These are phyloP conservation scores for Xylaria sp. DNA, from an alignment of 2,329 filamentous ascomycete species.

Conservation along the genomic window DNA sequence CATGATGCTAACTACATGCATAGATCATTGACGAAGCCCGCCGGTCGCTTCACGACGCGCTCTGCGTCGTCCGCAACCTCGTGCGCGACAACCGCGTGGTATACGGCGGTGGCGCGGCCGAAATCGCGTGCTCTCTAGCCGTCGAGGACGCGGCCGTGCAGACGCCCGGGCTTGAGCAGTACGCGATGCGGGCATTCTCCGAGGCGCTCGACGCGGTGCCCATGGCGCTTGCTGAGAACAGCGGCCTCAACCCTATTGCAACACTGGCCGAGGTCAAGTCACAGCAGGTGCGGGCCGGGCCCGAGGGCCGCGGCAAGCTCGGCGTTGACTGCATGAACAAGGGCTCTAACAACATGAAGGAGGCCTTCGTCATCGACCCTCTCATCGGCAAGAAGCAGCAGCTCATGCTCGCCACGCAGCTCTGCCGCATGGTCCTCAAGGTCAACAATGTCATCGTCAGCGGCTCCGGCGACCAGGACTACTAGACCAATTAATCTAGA, in stretches of 20 bases:
- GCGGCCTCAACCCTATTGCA: slow-evolving; percentile 92
- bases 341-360: slow-evolving; percentile 95
- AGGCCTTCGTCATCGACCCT: slow-evolving; percentile 97
- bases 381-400: slow-evolving; percentile 98
- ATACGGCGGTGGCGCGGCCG: slow-evolving; percentile 94
- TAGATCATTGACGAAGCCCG: slow-evolving; percentile 99
- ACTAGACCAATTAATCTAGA: slow-evolving; percentile 59
- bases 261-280: slow-evolving; percentile 95
- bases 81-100: slow-evolving; percentile 96
- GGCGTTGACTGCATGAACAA: slow-evolving; percentile 98
- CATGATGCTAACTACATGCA: slow-evolving; percentile 9
- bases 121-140: slow-evolving; percentile 95
- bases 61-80: slow-evolving; percentile 96
- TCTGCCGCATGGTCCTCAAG: slow-evolving; percentile 98
- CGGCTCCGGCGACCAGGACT: slow-evolving; percentile 85
- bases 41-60: slow-evolving; percentile 93
- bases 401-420: slow-evolving; percentile 91
- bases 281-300: slow-evolving; percentile 80
- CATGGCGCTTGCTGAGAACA: slow-evolving; percentile 97
- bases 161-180: slow-evolving; percentile 97
- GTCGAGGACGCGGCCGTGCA: slow-evolving; percentile 94
- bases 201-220: slow-evolving; percentile 93
- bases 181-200: slow-evolving; percentile 97
- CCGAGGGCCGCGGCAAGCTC: slow-evolving; percentile 62
- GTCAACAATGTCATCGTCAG: slow-evolving; percentile 95